Evolutionary conservation across 225 moss, liverwort and hornwort species (phyloP).

Genomic region (Takakia lepidozioides): DNA sequence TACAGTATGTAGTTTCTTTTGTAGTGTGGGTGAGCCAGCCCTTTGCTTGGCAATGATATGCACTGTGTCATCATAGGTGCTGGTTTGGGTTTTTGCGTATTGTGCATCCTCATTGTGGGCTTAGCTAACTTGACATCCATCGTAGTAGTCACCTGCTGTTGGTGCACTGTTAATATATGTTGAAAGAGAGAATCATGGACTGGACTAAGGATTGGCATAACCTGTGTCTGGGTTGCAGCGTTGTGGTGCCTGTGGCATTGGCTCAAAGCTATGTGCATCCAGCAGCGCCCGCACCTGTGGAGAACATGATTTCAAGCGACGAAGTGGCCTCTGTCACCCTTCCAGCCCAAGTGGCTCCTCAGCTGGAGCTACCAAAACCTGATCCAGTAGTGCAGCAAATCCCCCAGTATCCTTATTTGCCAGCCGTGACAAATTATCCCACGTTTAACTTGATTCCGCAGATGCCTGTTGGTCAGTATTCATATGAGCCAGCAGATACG

Average conservation of each 20-base stretch:
- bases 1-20: too few species aligned
- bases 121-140: neutral
- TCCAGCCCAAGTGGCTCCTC: conserved; percentile 20
- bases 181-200: too few species aligned
- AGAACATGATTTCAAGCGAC: conserved; percentile 28
- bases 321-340: conserved; percentile 39
- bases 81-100: neutral
- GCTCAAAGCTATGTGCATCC: conserved; percentile 57
- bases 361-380: conserved; percentile 52
- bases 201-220: too few species aligned
- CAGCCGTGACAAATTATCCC: conserved; percentile 64
- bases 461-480: conserved; percentile 65
- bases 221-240: conserved; percentile 15
- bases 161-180: too few species aligned
- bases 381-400: conserved; percentile 68
- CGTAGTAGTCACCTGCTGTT: too few species aligned
- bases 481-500: conserved; percentile 66
- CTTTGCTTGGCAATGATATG: neutral
- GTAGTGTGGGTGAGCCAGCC: too few species aligned
- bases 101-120: neutral
- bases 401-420: conserved; percentile 60
- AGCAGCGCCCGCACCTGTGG: conserved; percentile 31
- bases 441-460: conserved; percentile 86
- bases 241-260: conserved; percentile 38
- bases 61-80: neutral